phyloP scores from a whole-genome alignment of 2,329 filamentous ascomycete genomes.

The Incumbomyces lentus region DNA sequence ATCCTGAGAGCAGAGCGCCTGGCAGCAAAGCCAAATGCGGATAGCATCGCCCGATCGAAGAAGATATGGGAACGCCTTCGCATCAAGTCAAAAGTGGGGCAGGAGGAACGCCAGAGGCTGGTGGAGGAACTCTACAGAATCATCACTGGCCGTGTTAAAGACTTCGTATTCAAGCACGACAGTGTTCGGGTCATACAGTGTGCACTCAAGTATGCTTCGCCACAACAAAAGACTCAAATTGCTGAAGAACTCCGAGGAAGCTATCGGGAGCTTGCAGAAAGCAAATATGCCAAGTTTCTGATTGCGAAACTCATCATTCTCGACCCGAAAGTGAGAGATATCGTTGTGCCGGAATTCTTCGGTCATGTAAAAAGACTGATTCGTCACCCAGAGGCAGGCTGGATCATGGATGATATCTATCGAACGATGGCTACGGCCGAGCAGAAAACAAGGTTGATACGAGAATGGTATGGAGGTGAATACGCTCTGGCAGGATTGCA shows the following conservation, averaged over 20 bases:
- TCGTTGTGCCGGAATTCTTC: slow-evolving; percentile 91
- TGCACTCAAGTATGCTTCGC: slow-evolving; percentile 86
- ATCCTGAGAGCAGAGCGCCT: slow-evolving; percentile 79
- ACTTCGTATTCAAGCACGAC: slow-evolving; percentile 98
- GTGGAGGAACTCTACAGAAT: slow-evolving; percentile 85
- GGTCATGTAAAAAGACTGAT: slow-evolving; percentile 86
- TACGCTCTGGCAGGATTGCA: slow-evolving; percentile 45
- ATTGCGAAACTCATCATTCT: slow-evolving; percentile 94
- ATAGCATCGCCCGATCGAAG: slow-evolving; percentile 79
- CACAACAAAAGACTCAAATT: slow-evolving; percentile 75
- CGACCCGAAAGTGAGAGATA: slow-evolving; percentile 77
- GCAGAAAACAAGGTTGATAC: slow-evolving; percentile 73
- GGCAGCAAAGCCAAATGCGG: slow-evolving; percentile 83
- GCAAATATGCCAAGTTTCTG: slow-evolving; percentile 93
- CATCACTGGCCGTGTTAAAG: slow-evolving; percentile 80
- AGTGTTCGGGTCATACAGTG: slow-evolving; percentile 94
- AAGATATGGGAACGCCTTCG: slow-evolving; percentile 94
- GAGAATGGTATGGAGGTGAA: slow-evolving; percentile 95
- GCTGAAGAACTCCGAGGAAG: slow-evolving; percentile 75
- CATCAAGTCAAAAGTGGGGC: slow-evolving; percentile 83
- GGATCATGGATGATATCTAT: slow-evolving; percentile 97
- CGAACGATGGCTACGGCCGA: slow-evolving; percentile 72
- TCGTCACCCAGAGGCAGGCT: slow-evolving; percentile 90
- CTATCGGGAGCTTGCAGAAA: slow-evolving; percentile 78
- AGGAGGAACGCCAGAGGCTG: slow-evolving; percentile 76